A percentile compares a stretch with the other conserved stretches of the same genome.
phyloP scores from a whole-genome alignment of 148 eudicot genomes.

The Rhododendron molle region DNA sequence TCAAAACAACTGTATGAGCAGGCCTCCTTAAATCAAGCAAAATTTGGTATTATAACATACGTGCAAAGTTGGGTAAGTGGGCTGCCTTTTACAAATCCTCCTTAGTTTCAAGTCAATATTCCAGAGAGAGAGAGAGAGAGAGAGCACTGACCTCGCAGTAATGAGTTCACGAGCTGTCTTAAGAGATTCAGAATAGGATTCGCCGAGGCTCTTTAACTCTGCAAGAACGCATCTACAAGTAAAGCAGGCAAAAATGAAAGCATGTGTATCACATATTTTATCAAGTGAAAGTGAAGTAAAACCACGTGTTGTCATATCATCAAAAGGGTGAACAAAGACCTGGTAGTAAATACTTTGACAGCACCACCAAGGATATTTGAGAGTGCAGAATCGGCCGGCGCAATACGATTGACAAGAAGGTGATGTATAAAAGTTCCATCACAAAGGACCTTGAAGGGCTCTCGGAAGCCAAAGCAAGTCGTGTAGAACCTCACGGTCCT shows the following conservation, averaged over 20 bases:
- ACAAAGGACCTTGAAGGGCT: slow-evolving; percentile 84
- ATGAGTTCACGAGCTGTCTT: slow-evolving; percentile 50
- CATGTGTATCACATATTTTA: neutral
- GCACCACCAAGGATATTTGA: slow-evolving; percentile 48
- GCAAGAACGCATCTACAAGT: slow-evolving; percentile 69
- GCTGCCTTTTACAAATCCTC: neutral
- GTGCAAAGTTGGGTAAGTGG: neutral
- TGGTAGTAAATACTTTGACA: slow-evolving; percentile 76
- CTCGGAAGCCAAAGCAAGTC: slow-evolving; percentile 78
- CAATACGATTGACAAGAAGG: slow-evolving; percentile 43
- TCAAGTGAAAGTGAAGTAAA: neutral
- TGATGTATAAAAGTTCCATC: slow-evolving; percentile 93
- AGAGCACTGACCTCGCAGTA: slow-evolving; percentile 57
- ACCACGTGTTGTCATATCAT: neutral
- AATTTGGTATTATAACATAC: too few relatives aligned
- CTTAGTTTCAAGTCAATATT: neutral
- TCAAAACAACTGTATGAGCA: neutral
- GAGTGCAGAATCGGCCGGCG: slow-evolving; percentile 55
- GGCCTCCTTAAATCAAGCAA: neutral
- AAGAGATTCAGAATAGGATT: slow-evolving; percentile 43
- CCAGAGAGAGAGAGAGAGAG: neutral
- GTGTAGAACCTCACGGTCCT: slow-evolving; percentile 58
- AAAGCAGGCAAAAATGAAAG: neutral
- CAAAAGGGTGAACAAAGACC: slow-evolving; percentile 23
- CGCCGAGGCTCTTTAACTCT: slow-evolving; percentile 68